These are phyloP conservation scores for Bolboschoenus planiculmis DNA, from an alignment of 176 grass and related monocot genomes.

Conservation along the genomic window DNA sequence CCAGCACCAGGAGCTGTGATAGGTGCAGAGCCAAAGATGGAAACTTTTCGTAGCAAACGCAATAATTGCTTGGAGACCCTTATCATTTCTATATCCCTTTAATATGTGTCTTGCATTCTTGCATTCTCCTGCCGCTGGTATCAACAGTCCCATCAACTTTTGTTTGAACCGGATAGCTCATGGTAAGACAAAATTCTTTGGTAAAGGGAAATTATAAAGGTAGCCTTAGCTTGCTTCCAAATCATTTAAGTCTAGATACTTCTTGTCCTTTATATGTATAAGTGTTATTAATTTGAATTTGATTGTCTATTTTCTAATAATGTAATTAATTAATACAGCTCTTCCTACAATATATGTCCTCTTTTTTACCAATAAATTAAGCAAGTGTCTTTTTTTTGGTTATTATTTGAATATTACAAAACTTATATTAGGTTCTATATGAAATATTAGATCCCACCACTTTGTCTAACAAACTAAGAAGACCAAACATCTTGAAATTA, in stretches of 20 bases:
- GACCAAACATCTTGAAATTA: not conserved
- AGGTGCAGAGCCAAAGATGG: slow-evolving; percentile 12
- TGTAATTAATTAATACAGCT: not conserved
- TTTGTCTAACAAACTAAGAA: not conserved
- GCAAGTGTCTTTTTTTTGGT: not conserved
- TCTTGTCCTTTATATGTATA: not conserved
- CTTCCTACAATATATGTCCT: not conserved
- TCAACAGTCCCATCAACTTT: slow-evolving; percentile 32
- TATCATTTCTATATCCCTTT: slow-evolving; percentile 24
- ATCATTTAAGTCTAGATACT: slow-evolving; percentile 2
- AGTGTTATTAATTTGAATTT: not conserved
- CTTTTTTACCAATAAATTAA: no score
- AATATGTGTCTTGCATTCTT: slow-evolving; percentile 4
- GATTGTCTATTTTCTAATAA: not conserved
- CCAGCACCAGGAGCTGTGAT: not conserved
- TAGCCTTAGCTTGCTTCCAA: not conserved
- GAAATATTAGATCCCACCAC: not conserved
- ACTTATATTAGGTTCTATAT: not conserved
- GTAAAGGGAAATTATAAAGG: not conserved
- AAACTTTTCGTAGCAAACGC: slow-evolving; percentile 24
- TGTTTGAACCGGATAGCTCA: slow-evolving; percentile 17
- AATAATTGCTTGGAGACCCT: slow-evolving; percentile 24
- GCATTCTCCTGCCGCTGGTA: slow-evolving; percentile 7
- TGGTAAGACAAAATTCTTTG: slow-evolving; percentile 17
- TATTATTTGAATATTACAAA: not conserved